Conservation (phyloP, 768 basidiomycete genomes). For the Naganishia friedmannii region DNA sequence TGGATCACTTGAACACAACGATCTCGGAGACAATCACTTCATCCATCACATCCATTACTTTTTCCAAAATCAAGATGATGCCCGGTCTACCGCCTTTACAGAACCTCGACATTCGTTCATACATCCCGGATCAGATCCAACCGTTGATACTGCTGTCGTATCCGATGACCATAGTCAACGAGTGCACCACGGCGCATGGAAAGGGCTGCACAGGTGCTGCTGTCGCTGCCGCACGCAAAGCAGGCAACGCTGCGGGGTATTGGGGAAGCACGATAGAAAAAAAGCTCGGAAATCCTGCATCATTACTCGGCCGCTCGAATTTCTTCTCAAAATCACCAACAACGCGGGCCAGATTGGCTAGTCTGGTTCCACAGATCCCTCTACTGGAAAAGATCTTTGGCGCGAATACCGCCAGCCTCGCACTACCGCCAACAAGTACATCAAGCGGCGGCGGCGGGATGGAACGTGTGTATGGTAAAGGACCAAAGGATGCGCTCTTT, state of each 20-base stretch:
- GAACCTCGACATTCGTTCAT: constrained; percentile 16
- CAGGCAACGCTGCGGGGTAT: background rate
- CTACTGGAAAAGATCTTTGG: constrained; percentile 4
- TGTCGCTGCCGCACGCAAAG: background rate
- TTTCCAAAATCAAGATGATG: constrained; percentile 15
- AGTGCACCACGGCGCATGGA: background rate
- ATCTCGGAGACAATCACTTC: constrained; percentile 23
- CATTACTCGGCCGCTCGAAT: background rate
- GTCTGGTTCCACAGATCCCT: background rate
- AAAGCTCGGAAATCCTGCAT: background rate
- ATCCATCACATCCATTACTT: background rate
- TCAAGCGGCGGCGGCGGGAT: background rate
- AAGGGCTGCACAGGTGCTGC: background rate
- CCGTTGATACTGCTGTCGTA: constrained; percentile 76
- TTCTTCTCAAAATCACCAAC: background rate
- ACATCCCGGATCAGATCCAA: constrained; percentile 47
- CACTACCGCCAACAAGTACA: background rate
- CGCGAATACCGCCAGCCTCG: background rate
- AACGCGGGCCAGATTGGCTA: background rate
- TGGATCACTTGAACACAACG: constrained; percentile 14
- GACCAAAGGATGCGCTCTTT: constrained; percentile 70
- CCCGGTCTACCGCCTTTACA: constrained; percentile 6
- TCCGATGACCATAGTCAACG: constrained; percentile 53
- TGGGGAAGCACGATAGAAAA: constrained; percentile 20
- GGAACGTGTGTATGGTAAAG: constrained; percentile 59